These are phyloP conservation scores for Grosmannia huntii DNA, from an alignment of 2,329 filamentous ascomycete genomes.

Conservation along the genomic window DNA sequence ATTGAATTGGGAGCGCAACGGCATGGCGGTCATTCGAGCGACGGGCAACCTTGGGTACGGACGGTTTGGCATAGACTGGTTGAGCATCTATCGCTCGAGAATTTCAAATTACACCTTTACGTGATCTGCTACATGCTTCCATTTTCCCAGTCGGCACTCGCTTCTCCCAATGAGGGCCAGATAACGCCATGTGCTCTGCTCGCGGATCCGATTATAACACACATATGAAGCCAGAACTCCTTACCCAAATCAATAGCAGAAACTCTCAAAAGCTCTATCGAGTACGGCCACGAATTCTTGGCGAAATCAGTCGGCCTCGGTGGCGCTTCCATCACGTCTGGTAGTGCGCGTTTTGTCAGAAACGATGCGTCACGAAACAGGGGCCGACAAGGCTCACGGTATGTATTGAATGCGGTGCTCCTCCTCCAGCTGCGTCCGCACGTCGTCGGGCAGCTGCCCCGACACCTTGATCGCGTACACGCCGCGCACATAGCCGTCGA, in stretches of 20 bases:
- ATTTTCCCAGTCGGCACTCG: not conserved
- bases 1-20: not conserved
- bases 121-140: not conserved
- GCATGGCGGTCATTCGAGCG: not conserved
- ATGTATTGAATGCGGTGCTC: slow-evolving; percentile 53
- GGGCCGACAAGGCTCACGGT: slow-evolving; percentile 32
- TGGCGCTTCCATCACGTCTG: slow-evolving; percentile 44
- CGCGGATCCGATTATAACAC: not conserved
- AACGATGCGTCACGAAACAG: not conserved
- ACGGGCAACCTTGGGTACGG: not conserved
- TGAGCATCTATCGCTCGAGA: not conserved
- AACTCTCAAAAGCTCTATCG: not conserved
- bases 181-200: not conserved
- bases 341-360: slow-evolving; percentile 1
- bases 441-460: slow-evolving; percentile 59
- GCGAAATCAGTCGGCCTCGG: slow-evolving; percentile 26
- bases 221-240: not conserved
- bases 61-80: not conserved
- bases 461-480: slow-evolving; percentile 94
- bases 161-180: not conserved
- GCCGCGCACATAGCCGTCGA: slow-evolving; percentile 78
- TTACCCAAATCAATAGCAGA: not conserved
- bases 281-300: not conserved
- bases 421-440: slow-evolving; percentile 46
- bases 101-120: not conserved